Percentiles rank a stretch among this genome's conserved stretches.
Evolutionary conservation across 2,329 filamentous ascomycete species (phyloP).

Genomic region (Alternaria ethzedia): DNA sequence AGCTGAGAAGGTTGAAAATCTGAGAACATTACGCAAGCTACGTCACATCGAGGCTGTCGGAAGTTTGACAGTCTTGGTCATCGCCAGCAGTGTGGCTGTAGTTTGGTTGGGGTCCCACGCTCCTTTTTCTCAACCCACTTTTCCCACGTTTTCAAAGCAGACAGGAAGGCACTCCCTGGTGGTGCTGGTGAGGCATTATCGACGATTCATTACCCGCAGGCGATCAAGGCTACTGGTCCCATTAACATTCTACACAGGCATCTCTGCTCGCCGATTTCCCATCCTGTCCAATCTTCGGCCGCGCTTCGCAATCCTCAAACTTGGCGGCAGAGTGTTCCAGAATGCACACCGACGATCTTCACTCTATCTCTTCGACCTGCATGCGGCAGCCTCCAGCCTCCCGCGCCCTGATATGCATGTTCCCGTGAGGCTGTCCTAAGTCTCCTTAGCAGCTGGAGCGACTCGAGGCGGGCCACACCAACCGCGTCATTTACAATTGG

Average conservation of each 20-base stretch:
- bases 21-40: background rate
- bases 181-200: slow-evolving; percentile 7
- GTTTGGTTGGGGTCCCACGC: background rate
- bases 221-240: background rate
- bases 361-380: slow-evolving; percentile 1
- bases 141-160: slow-evolving; percentile 2
- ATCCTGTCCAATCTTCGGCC: background rate
- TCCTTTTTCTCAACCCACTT: slow-evolving; percentile 10
- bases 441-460: background rate
- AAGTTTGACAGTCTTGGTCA: background rate
- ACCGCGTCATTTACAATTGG: background rate
- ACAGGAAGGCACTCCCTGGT: background rate
- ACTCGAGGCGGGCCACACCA: background rate
- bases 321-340: background rate
- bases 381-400: slow-evolving; percentile 8
- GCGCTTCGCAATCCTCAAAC: slow-evolving; percentile 1
- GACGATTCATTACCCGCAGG: background rate
- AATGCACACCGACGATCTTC: slow-evolving; percentile 6
- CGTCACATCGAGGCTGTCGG: background rate
- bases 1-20: background rate
- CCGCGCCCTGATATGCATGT: slow-evolving; percentile 14
- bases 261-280: background rate
- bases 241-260: background rate
- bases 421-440: slow-evolving; percentile 9
- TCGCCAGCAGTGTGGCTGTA: slow-evolving; percentile 3